Base-by-base conservation (phyloP, 1,139 yeast species). In the Lodderomyces metapsilosis region DNA sequence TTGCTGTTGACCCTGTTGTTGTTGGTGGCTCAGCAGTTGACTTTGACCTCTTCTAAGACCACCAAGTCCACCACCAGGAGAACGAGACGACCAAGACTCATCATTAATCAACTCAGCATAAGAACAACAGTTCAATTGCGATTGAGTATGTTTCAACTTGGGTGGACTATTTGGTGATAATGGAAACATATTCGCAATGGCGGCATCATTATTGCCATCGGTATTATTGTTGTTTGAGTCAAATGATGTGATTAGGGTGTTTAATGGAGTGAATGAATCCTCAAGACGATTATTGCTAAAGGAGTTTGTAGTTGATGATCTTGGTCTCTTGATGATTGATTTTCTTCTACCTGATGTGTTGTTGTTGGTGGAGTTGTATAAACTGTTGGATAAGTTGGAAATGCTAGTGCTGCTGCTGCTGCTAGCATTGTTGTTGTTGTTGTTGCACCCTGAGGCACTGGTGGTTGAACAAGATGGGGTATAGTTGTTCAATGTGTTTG, bases 31-130 rank as follows among this genome's bases (percentile, higher is more conserved):
- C 23, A 6, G 23, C 9, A 6, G 23, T 21, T 9, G 8, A 5
- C 43, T 37, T 34, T 40, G 34, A 10, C 4, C 13, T 17, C 20
- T 11, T 10, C 34, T 25, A 7, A 9, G 8, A n/a, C 30, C 30
- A 25, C 9, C 30, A 12, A 12, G 5, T n/a, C 30, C 16, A 27
- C 30, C 30, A 10, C 16, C 16, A n/a, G 6, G 43, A 46, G 64
- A 66, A 57, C 71, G 86, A 16, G 32, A 15, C 3, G 31, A 25
- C 22, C 18, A 15, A 3, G 33, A 25, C 57, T 84, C 89, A 54
- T 75, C 80, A 50, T 70, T 76, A 47, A 86, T 74, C 74, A 87
- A 76, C 52, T 87, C 95, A 4, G 92, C 95, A 58, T 84, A 87
- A 4, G 91, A 82, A 56, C 80, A 84, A 59, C 86, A 86, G 37